These are phyloP conservation scores for Candida dubliniensis DNA, from an alignment of 1,139 yeast genomes.

Conservation along the genomic window DNA sequence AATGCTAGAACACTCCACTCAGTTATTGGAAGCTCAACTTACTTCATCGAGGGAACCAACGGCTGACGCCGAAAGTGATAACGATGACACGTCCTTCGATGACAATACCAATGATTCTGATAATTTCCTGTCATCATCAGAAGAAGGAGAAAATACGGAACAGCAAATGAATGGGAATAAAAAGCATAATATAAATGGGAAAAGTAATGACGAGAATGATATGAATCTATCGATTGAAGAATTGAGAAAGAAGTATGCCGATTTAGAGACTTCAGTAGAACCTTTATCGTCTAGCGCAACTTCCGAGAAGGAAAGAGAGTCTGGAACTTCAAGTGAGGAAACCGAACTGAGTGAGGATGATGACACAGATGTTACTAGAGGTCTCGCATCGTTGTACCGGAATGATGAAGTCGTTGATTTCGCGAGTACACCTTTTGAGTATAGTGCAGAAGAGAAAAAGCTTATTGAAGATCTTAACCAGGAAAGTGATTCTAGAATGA, in stretches of 20 bases:
- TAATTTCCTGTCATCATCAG: slow-evolving; percentile 25
- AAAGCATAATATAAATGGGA: background rate
- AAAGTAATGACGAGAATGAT: slow-evolving; percentile 38
- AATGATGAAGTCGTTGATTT: slow-evolving; percentile 11
- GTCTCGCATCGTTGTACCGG: slow-evolving; percentile 37
- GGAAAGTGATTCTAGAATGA: slow-evolving; percentile 10
- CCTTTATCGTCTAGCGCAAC: slow-evolving; percentile 13
- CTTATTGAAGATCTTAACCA: slow-evolving; percentile 24
- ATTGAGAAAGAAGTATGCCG: slow-evolving; percentile 62
- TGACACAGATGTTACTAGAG: slow-evolving; percentile 22
- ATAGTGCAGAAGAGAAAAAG: slow-evolving; percentile 36
- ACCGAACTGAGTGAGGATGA: slow-evolving; percentile 17
- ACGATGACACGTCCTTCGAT: slow-evolving; percentile 22
- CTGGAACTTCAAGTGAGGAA: slow-evolving; percentile 1
- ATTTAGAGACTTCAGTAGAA: slow-evolving; percentile 32
- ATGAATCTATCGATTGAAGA: slow-evolving; percentile 64
- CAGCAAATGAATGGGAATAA: slow-evolving; percentile 3
- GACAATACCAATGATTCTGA: slow-evolving; percentile 22
- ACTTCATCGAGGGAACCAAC: slow-evolving; percentile 34
- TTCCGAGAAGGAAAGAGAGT: slow-evolving; percentile 12
- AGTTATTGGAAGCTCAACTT: slow-evolving; percentile 81
- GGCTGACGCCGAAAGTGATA: slow-evolving; percentile 20
- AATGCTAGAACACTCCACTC: slow-evolving; percentile 89
- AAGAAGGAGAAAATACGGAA: slow-evolving; percentile 21
- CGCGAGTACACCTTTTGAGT: slow-evolving; percentile 20